Base-by-base conservation (phyloP, 2,329 filamentous ascomycete species). In the Epichloe elymi region DNA sequence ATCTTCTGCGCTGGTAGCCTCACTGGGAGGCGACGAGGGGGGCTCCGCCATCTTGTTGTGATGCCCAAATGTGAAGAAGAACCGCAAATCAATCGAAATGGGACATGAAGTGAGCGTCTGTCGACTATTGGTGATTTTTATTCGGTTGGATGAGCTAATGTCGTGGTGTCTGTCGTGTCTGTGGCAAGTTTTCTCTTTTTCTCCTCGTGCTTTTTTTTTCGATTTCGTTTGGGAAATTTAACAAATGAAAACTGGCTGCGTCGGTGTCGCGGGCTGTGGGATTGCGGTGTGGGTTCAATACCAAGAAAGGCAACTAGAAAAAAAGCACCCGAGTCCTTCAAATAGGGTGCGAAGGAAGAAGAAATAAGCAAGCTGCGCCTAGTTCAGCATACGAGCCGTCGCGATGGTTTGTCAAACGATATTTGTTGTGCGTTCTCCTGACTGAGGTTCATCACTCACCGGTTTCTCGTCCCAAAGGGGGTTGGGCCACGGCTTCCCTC, bases 1-100 rank as follows among this genome's bases (percentile, higher is more conserved):
- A 63, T 93, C 87, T 63, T 89, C 83, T 47, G 76, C 65, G 50
- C 67, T 75, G 50, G 78, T 67, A 49, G 71, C 67, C 61, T 74
- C 76, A 61, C 70, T 70, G 11, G 78, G 79, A 49, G 80, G 80
- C 46, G 80, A 83, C 5, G 80, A 83, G 5, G 79, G 79, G 58
- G 74, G 73, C 62, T 83, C 80, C 54, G 72, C 71, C 76, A 80
- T 81, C 59, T 44, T 41, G 20, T 20, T 19, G 17, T 47, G 38
- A 17, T 41, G 42, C 45, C 39, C 41, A 42, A 40, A 33, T 45
- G 45, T 51, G 48, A 35, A 48, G 33, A 19, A 12, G 38, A 44
- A 38, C 20, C 11, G 30, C 30, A 6, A 35, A 17, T 33, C 43
- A 30, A 35, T 36, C 7, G 33, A 48, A 8, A 8, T n/a, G n/a